Percentiles rank a stretch among this genome's conserved stretches.
phyloP scores from a whole-genome alignment of 176 grass and related monocot species.

The Musa acuminata region DNA sequence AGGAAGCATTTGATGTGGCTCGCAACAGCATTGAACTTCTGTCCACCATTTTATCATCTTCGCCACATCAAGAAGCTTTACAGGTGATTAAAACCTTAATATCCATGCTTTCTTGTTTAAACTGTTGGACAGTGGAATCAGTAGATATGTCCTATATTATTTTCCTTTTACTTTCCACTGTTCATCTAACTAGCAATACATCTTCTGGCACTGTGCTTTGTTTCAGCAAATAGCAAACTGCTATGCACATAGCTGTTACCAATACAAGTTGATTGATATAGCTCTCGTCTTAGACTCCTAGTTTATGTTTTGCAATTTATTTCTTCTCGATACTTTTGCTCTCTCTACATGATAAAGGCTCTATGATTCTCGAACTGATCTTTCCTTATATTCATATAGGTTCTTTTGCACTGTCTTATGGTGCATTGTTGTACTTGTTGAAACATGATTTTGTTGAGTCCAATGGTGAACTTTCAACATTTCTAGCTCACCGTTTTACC shows the following conservation, averaged over 20 bases:
- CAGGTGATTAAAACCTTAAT: constrained; percentile 37
- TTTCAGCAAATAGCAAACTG: too few species aligned
- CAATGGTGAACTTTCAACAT: not conserved
- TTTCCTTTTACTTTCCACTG: too few species aligned
- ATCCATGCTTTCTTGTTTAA: not conserved
- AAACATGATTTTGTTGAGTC: not conserved
- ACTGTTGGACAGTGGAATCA: not conserved
- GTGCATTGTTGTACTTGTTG: not conserved
- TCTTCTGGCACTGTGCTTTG: too few species aligned
- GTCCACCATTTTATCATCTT: constrained; percentile 88
- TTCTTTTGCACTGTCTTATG: not conserved
- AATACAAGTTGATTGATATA: too few species aligned
- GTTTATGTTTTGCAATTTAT: too few species aligned
- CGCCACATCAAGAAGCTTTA: constrained; percentile 79
- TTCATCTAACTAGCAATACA: too few species aligned
- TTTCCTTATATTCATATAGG: not conserved
- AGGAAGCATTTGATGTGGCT: constrained; percentile 88
- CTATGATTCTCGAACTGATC: not conserved
- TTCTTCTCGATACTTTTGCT: not conserved
- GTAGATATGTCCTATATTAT: too few species aligned
- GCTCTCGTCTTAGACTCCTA: too few species aligned
- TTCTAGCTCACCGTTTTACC: too few species aligned
- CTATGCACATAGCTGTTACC: too few species aligned
- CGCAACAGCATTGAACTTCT: constrained; percentile 86
- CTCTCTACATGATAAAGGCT: not conserved